Conservation (phyloP, 2,329 filamentous ascomycete species). For the Chrysoporthe cubensis region DNA sequence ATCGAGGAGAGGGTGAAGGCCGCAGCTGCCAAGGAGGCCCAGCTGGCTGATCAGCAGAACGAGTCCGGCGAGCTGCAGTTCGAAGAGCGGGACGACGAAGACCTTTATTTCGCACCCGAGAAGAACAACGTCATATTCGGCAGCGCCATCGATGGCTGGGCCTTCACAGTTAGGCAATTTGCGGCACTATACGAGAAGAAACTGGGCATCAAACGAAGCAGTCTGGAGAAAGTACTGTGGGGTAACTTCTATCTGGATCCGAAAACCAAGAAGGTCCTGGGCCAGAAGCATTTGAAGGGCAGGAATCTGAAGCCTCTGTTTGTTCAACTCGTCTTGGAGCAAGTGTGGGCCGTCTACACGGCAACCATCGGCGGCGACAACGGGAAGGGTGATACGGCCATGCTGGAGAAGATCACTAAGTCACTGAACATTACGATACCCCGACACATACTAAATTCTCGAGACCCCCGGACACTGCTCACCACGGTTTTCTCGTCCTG, state of each 20-base stretch:
- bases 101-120: conserved; percentile 96
- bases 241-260: conserved; percentile 96
- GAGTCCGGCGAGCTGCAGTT: conserved; percentile 69
- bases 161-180: conserved; percentile 95
- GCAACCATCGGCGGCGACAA: conserved; percentile 83
- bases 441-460: conserved; percentile 80
- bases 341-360: conserved; percentile 94
- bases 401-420: conserved; percentile 94
- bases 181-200: conserved; percentile 95
- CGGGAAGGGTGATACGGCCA: conserved; percentile 78
- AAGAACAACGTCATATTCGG: conserved; percentile 99
- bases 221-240: conserved; percentile 94
- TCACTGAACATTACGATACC: conserved; percentile 83
- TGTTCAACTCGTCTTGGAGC: conserved; percentile 92
- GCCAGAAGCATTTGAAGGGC: conserved; percentile 90
- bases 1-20: conserved; percentile 86
- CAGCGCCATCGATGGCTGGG: conserved; percentile 98
- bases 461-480: conserved; percentile 81
- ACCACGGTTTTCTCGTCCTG: conserved; percentile 86
- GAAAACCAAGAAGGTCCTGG: conserved; percentile 92
- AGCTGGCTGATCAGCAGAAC: conserved; percentile 52
- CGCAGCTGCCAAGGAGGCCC: conserved; percentile 63
- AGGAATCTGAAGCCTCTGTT: conserved; percentile 94
- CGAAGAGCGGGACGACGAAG: conserved; percentile 91
- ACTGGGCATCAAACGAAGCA: conserved; percentile 85